Base-by-base conservation (phyloP, 495 filamentous ascomycete species). In the Penicillium ochrochloron region DNA sequence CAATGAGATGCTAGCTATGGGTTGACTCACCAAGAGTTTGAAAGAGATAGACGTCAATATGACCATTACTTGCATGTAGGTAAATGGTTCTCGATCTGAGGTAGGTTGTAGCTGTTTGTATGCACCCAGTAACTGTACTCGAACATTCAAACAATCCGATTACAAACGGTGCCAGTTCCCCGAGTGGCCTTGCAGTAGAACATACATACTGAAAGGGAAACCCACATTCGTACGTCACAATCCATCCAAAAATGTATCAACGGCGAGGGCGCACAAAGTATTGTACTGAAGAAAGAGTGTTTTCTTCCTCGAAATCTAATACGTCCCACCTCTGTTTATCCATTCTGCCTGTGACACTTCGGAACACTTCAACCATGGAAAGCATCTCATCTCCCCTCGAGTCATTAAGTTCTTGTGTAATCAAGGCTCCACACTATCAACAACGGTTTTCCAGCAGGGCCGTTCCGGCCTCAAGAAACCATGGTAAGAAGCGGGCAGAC, bases 361-460 rank as follows among this genome's bases (percentile, higher is more conserved):
- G 34, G 55, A 15, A 35, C 46, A 33, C 25, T 23, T 12, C 48
- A 65, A 66, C 65, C 70, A 65, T 67, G 58, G 66, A 62, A 67
- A 69, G 44, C 27, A 23, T 33, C 44, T 29, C 25, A 12, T 14
- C 27, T 59, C 63, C 33, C 55, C 39, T 42, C 42, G 42, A 62
- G 33, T 27, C 25, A 4, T 27, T 27, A 27, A 27, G 25, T 69
- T 63, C 63, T 59, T 46, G 19, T 46, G 42, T 60, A 63, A 61
- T 48, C 33, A 46, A 48, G 55, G 56, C 69, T 72, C 71, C 69
- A 71, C 71, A 44, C 21, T 59, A 21, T 54, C 52, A 67, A 67
- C 62, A 71, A 63, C 66, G 71, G 71, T 69, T 71, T 37, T 67
- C n/a, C 23, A 57, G 59, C 64, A 71, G 71, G 71, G 66, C 69